phyloP scores from a whole-genome alignment of 805 yeast genomes.

The Saccharomyces paradoxus region DNA sequence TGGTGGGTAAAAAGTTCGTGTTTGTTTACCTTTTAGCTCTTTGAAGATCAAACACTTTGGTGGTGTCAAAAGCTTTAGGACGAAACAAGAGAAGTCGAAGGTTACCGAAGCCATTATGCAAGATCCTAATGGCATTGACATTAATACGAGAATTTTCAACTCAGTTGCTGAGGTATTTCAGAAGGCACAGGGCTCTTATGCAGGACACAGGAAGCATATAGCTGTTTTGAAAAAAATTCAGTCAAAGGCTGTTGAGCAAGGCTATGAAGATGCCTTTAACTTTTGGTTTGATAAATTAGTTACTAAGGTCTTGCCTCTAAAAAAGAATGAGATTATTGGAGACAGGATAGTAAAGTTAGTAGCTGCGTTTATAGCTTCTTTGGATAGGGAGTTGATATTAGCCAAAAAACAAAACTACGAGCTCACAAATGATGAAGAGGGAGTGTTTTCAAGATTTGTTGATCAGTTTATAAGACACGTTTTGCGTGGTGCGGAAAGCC shows the following conservation, averaged over 20 bases:
- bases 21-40: background rate
- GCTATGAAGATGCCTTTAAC: constrained; percentile 51
- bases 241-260: constrained; percentile 43
- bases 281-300: constrained; percentile 51
- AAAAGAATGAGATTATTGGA: constrained; percentile 61
- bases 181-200: constrained; percentile 64
- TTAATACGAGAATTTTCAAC: constrained; percentile 31
- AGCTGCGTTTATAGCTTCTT: constrained; percentile 48
- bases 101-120: background rate
- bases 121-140: constrained; percentile 18
- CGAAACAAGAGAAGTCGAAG: background rate
- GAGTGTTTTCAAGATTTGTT: constrained; percentile 44
- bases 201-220: constrained; percentile 71
- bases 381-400: constrained; percentile 27
- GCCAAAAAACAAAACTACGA: constrained; percentile 23
- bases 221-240: constrained; percentile 55
- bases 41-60: background rate
- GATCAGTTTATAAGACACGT: constrained; percentile 57
- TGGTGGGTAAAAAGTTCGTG: background rate
- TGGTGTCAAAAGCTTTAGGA: background rate
- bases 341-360: constrained; percentile 67
- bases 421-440: constrained; percentile 27
- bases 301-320: constrained; percentile 57
- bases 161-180: constrained; percentile 66
- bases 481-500: constrained; percentile 70